Evolutionary conservation across 768 basidiomycete species (phyloP), one percentile per base, ranked within the genome.

Genomic region (Gymnopilus junonius): DNA sequence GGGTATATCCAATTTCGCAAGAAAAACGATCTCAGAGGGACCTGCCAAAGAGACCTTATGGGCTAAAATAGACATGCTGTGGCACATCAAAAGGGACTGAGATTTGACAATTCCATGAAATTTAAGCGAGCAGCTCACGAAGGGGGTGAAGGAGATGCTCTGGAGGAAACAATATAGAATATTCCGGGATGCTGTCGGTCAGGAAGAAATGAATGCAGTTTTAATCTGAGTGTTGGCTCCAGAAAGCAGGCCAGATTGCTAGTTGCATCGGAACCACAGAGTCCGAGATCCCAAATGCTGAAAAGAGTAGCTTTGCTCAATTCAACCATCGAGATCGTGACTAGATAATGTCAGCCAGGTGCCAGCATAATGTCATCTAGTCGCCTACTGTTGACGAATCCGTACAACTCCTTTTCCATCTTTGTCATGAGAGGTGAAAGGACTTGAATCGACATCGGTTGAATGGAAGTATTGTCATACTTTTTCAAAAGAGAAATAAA

Each of bases 241-340:
- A 25, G 23, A 14, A 12, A 46, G 12, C 45, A 10, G 7, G 45
- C 25, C 8, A 46, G 12, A 46, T 21, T 21, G 1, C 12, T 46
- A 10, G 27, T 46, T 3, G 8, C 20, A 31, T 57, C 15, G 37
- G 20, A 7, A 21, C 55, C 55, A 3, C 55, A 20, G 6, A 57
- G 15, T 27, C 59, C 59, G 8, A 61, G 34, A 54, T 61, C 51
- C 59, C 59, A 61, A 20, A 61, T 25, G 27, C n/a, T n/a, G 59
- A 43, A 40, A 61, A 61, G 37, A 55, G 23, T 20, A 6, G 23
- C 1, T 5, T 11, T 8, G 3, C 15, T 2, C 15, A 8, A 23
- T 56, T 23, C 10, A n/a, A 35, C 14, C 8, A 17, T 27, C 8
- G 56, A 43, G 11, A 42, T 21, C 11, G 43, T 21, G n/a, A 25